Conservation (phyloP, 768 basidiomycete genomes). For the Fomitopsis pulvina region DNA sequence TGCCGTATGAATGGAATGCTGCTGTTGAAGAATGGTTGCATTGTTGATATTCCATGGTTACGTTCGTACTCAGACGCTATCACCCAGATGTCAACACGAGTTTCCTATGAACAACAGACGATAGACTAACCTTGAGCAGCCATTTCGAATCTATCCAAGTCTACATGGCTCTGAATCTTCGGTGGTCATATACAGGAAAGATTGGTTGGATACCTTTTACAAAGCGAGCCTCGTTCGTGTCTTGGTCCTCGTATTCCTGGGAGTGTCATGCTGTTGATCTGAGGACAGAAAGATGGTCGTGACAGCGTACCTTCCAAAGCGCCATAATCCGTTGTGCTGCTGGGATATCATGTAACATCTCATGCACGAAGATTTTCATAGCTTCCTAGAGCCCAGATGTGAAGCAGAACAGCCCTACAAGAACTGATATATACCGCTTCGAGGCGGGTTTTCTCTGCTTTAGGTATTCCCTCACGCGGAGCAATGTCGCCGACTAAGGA, state of each 20-base stretch:
- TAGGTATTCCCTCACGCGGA: conserved; percentile 80
- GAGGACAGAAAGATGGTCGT: not conserved
- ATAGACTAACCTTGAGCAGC: conserved; percentile 62
- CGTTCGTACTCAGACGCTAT: conserved; percentile 72
- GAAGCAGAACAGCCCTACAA: not conserved
- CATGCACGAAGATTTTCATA: conserved; percentile 83
- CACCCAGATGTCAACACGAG: conserved; percentile 1
- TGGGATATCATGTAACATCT: conserved; percentile 77
- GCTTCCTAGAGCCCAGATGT: conserved; percentile 48
- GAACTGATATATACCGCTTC: conserved; percentile 57
- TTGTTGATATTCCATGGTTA: conserved; percentile 33
- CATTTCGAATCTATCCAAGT: conserved; percentile 86
- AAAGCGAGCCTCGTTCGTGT: conserved; percentile 71
- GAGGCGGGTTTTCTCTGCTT: conserved; percentile 69
- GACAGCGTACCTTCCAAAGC: conserved; percentile 57
- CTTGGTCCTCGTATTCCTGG: conserved; percentile 80
- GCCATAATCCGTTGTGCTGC: conserved; percentile 61
- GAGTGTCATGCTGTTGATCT: not conserved
- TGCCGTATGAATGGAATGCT: conserved; percentile 70
- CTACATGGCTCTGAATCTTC: conserved; percentile 36
- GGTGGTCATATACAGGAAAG: not conserved
- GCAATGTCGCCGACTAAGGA: conserved; percentile 84
- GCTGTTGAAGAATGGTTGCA: conserved; percentile 78
- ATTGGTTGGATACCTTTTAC: conserved; percentile 57
- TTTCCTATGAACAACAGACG: not conserved